These are phyloP conservation scores for Selaginella tamariscina DNA, from an alignment of 75 land plant genomes.

Conservation along the genomic window DNA sequence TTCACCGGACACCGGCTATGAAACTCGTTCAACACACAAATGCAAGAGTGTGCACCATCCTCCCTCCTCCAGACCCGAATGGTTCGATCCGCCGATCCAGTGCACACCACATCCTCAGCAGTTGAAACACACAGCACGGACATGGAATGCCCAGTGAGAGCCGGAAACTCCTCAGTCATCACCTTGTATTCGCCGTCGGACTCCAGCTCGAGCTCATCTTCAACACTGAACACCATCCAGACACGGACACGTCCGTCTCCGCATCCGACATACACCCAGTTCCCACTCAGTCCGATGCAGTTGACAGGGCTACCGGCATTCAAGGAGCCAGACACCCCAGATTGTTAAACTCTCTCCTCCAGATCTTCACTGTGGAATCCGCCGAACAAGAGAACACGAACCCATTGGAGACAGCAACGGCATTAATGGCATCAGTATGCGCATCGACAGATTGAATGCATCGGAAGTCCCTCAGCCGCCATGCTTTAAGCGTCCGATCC, in stretches of 20 bases:
- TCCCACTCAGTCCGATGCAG: neutral
- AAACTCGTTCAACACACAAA: neutral
- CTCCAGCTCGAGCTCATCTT: neutral
- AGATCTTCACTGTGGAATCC: neutral
- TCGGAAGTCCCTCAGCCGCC: neutral
- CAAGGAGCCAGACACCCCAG: no score
- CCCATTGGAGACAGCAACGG: neutral
- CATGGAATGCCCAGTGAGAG: slow-evolving; percentile 8
- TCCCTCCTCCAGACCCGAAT: slow-evolving; percentile 16
- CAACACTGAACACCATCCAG: neutral
- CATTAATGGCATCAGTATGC: neutral
- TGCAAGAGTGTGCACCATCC: neutral
- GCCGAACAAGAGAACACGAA: neutral
- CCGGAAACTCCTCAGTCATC: neutral
- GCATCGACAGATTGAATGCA: slow-evolving; percentile 5
- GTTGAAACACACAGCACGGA: slow-evolving; percentile 15
- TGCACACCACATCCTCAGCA: neutral
- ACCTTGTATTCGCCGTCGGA: neutral
- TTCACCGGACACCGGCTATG: neutral
- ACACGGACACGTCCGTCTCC: neutral
- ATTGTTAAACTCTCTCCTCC: neutral
- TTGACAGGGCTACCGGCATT: neutral
- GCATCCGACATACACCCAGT: neutral
- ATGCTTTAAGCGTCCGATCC: neutral
- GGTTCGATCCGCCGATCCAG: slow-evolving; percentile 16